These are phyloP conservation scores for Capniomyces stellatus DNA, from an alignment of 371 early-diverging fungal species.

Conservation along the genomic window DNA sequence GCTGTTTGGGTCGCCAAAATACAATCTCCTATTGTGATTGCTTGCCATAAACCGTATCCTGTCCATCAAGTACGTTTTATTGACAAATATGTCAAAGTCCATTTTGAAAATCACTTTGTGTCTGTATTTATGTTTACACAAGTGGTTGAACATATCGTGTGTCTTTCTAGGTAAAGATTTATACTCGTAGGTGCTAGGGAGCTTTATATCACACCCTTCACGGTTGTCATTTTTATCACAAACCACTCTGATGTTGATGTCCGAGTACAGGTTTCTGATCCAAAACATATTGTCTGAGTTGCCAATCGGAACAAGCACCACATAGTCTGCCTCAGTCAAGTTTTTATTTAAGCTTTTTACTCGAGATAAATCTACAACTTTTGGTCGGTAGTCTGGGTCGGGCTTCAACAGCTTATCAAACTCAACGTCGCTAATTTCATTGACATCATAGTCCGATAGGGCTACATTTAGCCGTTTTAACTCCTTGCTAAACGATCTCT, in stretches of 20 bases:
- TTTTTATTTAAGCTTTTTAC: neutral
- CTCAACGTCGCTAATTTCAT: neutral
- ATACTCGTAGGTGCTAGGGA: neutral
- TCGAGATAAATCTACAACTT: neutral
- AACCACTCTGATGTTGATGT: neutral
- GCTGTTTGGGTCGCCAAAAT: slow-evolving; percentile 1
- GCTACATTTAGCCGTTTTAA: too few species aligned
- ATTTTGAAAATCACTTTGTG: slow-evolving; percentile 4
- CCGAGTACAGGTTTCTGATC: neutral
- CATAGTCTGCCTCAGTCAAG: neutral
- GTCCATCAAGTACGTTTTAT: neutral
- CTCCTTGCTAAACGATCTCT: too few species aligned
- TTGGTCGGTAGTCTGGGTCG: neutral
- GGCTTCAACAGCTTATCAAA: neutral
- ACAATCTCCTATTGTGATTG: neutral
- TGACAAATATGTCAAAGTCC: slow-evolving; percentile 1
- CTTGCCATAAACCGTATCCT: neutral
- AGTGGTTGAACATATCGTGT: neutral
- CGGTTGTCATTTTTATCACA: neutral
- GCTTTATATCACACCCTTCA: neutral
- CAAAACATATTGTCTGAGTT: neutral
- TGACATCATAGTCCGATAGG: too few species aligned
- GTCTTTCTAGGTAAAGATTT: neutral
- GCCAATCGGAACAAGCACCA: neutral
- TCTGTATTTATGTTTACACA: neutral